A percentile compares a stretch with the other conserved stretches of the same genome.
Conservation (phyloP, 441 rosid species). For the Macaranga tanarius region DNA sequence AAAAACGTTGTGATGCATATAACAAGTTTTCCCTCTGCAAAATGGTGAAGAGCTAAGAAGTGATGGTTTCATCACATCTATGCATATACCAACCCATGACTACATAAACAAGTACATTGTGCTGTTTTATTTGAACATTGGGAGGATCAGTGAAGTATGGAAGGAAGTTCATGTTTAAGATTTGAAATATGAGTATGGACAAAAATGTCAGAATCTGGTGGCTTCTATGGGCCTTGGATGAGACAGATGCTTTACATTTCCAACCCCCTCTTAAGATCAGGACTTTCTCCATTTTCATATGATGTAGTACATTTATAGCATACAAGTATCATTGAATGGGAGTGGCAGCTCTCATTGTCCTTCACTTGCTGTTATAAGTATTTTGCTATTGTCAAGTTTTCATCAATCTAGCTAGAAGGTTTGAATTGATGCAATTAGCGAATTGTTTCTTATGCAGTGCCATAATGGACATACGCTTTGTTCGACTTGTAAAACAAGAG, state of each 20-base stretch:
- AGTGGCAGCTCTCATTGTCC: background rate
- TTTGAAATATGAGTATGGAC: background rate
- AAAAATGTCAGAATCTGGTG: background rate
- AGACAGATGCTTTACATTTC: background rate
- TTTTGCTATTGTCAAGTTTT: background rate
- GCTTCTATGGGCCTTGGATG: background rate
- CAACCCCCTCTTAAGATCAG: background rate
- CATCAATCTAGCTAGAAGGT: background rate
- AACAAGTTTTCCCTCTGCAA: background rate
- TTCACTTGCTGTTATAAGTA: background rate
- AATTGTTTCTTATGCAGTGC: slow-evolving; percentile 55
- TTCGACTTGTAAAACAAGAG: slow-evolving; percentile 87
- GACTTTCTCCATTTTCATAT: background rate
- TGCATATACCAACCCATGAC: background rate
- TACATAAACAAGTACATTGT: background rate
- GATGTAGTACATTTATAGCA: background rate
- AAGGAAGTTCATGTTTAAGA: background rate
- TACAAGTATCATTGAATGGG: background rate
- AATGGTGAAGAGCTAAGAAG: background rate
- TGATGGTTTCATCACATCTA: slow-evolving; percentile 1
- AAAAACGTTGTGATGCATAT: background rate
- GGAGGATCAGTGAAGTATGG: background rate
- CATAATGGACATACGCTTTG: slow-evolving; percentile 98
- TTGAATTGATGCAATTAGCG: slow-evolving; percentile 4
- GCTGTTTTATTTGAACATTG: background rate